A percentile compares a stretch with the other conserved stretches of the same genome.
These are phyloP conservation scores for Yarrowia galli DNA, from an alignment of 1,139 yeast species.

Conservation along the genomic window DNA sequence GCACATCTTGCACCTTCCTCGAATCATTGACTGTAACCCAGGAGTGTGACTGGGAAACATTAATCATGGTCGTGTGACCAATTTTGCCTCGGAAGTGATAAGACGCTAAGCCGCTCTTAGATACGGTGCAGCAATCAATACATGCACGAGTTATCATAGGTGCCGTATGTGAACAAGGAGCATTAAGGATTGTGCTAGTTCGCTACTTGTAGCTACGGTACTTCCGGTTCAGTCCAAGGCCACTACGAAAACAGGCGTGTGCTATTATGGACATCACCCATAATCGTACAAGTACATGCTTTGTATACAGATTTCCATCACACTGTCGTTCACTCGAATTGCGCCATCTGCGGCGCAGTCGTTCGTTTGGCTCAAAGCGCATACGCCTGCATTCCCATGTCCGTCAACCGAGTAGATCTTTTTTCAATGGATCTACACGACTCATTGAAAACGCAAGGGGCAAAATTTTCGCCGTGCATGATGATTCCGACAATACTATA, in stretches of 20 bases:
- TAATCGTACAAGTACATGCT: not conserved
- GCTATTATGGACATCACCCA: not conserved
- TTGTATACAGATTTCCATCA: not conserved
- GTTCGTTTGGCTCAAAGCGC: not conserved
- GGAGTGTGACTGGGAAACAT: constrained; percentile 5
- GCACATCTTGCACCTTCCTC: constrained; percentile 29
- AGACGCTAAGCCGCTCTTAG: not conserved
- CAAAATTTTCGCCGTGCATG: not conserved
- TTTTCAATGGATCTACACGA: not conserved
- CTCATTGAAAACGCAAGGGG: not conserved
- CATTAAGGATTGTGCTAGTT: not conserved
- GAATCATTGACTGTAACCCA: constrained; percentile 27
- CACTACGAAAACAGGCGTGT: not conserved
- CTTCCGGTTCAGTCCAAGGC: not conserved
- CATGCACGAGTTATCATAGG: not conserved
- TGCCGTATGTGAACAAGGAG: not conserved
- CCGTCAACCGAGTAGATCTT: constrained; percentile 8
- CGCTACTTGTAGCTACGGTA: too few species aligned
- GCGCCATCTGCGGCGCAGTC: constrained; percentile 6
- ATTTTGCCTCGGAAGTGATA: not conserved
- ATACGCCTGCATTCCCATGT: constrained; percentile 11
- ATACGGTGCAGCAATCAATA: constrained; percentile 3
- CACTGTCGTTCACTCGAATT: constrained; percentile 3
- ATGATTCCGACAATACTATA: too few species aligned
- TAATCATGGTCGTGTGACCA: constrained; percentile 21